Base-by-base conservation (phyloP, 768 basidiomycete genomes). In the Lentinula detonsa region DNA sequence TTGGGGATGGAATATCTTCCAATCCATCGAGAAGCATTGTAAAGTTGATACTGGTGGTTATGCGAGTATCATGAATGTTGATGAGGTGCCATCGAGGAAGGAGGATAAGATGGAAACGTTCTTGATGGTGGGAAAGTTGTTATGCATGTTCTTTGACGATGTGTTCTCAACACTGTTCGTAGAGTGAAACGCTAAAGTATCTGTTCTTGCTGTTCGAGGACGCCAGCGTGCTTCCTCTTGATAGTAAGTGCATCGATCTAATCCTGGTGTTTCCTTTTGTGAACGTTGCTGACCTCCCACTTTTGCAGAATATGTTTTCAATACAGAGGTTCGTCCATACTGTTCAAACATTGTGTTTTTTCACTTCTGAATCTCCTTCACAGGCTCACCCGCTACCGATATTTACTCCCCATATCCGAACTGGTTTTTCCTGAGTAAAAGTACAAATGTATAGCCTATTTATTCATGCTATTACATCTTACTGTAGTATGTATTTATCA, bases 41-140 rank as follows among this genome's bases (percentile, higher is more conserved):
- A 79, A 81, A 52, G 76, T 94, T 21, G 75, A 80, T n/a, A 79
- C 77, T 0, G 95, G 95, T 18, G 95, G 95, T 8, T 98, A 90
- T 68, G 90, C 91, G 16, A 85, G 85, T 39, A 80, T 98, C 50
- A 72, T 87, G 61, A 92, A 97, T 68, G 95, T 98, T 9, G 92
- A 96, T 71, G 80, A 84, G 62, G 75, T 87, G 9, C 87, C 88
- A 0, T 83, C 78, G 1, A 75, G 77, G 68, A 76, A 82, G 61
- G 88, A 93, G 64, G 93, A 98, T 73, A 88, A 90, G 71, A 96
- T 97, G 95, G 95, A 98, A 75, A 95, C 95, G 11, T 97, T 95
- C 76, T 83, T 95, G 73, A 78, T 97, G 80, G 91, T 91, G 61
- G 45, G 55, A 39, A 8, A 8, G 51, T 3, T 45, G 86, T 72